Base-by-base conservation (phyloP, 1,139 yeast species). In the Geotrichum australiense region DNA sequence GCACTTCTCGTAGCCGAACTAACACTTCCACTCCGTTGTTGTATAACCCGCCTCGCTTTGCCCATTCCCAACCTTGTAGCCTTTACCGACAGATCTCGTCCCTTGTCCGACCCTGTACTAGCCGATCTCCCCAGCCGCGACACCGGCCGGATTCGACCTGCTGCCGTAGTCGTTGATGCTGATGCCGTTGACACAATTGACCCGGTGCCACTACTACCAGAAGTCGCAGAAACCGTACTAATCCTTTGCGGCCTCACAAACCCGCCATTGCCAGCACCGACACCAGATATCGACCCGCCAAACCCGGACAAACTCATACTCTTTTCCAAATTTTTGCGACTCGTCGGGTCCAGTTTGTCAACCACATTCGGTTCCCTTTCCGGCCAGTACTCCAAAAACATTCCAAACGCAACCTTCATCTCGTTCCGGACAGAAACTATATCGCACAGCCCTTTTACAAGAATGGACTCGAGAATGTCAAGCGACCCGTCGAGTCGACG, bases 361-460 rank as follows among this genome's bases (percentile, higher is more conserved):
- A 72, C 53, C 5, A 74, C 50, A 10, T 49, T 47, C n/a, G 61
- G 71, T 5, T 65, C 65, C 1, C 50, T 50, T 8, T 56, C 55
- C 0, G 79, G 74, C 63, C 71, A 76, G 2, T 66, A 52, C 31
- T 68, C 68, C 51, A 71, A 70, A 47, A 76, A 73, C 16, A 74
- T 68, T 96, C 96, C 87, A 55, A 74, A 89, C 0, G 87, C 71
- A 7, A 68, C 67, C 55, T 95, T 73, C 64, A 83, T 84, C 0
- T 76, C 68, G 53, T 78, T 94, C 48, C 96, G 71, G 0, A 85
- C 96, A 0, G 93, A 87, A 47, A 83, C 82, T 0, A 95, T 85
- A 61, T 91, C 97, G 1, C 75, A 62, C 2, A 91, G 65, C 25
- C 93, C 78, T 53, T 74, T 79, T 4, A 64, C 51, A 2, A 87